Conservation (phyloP, 371 early-diverging fungal genomes). For the Chytridium lagenaria region DNA sequence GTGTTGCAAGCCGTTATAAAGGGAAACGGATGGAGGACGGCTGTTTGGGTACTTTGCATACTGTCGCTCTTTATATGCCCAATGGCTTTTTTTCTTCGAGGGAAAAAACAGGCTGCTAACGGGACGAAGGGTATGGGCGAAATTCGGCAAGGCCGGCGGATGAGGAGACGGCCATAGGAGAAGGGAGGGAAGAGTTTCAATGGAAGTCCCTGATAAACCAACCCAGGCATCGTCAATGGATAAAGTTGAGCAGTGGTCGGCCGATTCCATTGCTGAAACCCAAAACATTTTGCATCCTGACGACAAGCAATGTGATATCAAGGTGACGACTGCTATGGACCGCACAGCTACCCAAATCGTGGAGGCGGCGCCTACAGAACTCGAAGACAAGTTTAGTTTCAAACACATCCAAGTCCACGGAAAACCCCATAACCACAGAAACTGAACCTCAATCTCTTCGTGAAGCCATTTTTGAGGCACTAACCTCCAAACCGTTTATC, state of each 20-base stretch:
- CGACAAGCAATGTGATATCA: slow-evolving; percentile 3
- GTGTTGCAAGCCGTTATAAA: slow-evolving; percentile 8
- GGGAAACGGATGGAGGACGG: slow-evolving; percentile 22
- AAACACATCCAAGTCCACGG: background rate
- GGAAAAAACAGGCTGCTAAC: background rate
- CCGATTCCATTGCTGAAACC: background rate
- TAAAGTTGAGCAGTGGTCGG: background rate
- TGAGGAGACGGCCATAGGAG: background rate
- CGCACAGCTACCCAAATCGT: slow-evolving; percentile 6
- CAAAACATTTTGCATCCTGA: slow-evolving; percentile 2
- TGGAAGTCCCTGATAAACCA: background rate
- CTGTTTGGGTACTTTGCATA: slow-evolving; percentile 15
- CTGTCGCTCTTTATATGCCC: slow-evolving; percentile 6
- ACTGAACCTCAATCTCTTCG: slow-evolving; percentile 1
- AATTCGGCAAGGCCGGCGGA: background rate
- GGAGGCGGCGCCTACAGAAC: slow-evolving; percentile 3
- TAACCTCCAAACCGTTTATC: slow-evolving; percentile 12
- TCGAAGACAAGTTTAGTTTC: background rate
- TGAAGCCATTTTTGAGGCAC: slow-evolving; percentile 26
- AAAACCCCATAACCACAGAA: background rate
- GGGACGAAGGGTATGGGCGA: background rate
- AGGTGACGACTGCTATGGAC: background rate
- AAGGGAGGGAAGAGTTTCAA: background rate
- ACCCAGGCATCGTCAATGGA: background rate
- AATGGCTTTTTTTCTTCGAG: slow-evolving; percentile 15